Conservation (phyloP, 441 rosid species). For the Gossypium trilobum region DNA sequence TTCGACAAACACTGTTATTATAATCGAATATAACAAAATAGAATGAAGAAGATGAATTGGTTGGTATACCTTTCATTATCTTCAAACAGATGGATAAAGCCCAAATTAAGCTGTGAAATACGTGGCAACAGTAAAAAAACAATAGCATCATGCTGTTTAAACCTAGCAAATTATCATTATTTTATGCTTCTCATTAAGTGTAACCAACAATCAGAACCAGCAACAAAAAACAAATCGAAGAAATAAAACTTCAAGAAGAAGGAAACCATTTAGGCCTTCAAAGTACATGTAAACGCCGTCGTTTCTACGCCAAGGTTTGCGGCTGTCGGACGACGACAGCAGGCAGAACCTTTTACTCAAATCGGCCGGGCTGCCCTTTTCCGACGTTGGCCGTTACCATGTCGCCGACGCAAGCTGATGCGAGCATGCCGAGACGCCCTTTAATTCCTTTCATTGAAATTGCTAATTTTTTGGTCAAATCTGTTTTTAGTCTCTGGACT, state of each 20-base stretch:
- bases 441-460: background rate
- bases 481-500: too few relatives aligned
- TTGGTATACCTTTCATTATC: constrained; percentile 56
- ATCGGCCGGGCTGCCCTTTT: background rate
- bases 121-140: too few relatives aligned
- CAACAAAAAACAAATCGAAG: background rate
- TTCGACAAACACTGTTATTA: background rate
- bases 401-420: background rate
- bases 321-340: background rate
- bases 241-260: background rate
- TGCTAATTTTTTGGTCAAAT: too few relatives aligned
- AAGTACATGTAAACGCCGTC: background rate
- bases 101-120: too few relatives aligned
- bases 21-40: background rate
- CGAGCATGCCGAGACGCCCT: background rate
- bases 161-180: too few relatives aligned
- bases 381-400: background rate
- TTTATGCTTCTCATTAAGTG: too few relatives aligned
- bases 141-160: too few relatives aligned
- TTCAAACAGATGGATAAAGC: constrained; percentile 15
- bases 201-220: too few relatives aligned
- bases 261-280: constrained; percentile 14
- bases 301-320: background rate
- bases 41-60: background rate
- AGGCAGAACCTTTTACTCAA: background rate